A percentile compares a stretch with the other conserved stretches of the same genome.
phyloP scores from a whole-genome alignment of 345 rosid genomes.

The Hibiscus syriacus region DNA sequence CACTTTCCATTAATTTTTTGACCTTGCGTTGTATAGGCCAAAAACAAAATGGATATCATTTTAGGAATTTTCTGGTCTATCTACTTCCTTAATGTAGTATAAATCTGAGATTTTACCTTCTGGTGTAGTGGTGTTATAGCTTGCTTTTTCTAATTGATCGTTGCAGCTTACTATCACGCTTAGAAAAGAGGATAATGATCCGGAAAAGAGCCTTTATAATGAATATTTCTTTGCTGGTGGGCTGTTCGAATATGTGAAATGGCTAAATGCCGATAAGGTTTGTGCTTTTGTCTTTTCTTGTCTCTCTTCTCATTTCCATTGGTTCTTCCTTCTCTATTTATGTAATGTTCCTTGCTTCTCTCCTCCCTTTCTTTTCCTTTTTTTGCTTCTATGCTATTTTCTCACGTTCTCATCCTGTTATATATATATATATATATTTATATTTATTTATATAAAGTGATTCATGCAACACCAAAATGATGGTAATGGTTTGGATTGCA shows the following conservation, averaged over 20 bases:
- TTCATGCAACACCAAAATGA: not conserved
- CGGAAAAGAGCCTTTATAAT: conserved; percentile 47
- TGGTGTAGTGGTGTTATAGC: not conserved
- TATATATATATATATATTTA: not conserved
- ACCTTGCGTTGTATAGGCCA: not conserved
- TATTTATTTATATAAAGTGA: not conserved
- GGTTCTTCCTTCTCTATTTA: not conserved
- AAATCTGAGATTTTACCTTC: not conserved
- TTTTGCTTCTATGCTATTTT: not conserved
- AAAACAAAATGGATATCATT: not conserved
- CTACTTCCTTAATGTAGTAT: not conserved
- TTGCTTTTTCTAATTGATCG: conserved; percentile 5
- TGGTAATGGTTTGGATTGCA: not conserved
- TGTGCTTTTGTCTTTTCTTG: not conserved
- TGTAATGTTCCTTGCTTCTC: not conserved
- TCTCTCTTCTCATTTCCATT: not conserved
- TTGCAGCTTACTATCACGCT: conserved; percentile 73
- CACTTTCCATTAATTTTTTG: not conserved
- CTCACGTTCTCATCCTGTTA: not conserved
- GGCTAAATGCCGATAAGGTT: conserved; percentile 92
- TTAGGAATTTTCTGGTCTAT: not conserved
- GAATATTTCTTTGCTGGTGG: conserved; percentile 86
- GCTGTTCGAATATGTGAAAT: conserved; percentile 78
- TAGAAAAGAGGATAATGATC: conserved; percentile 49
- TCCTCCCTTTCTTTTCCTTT: not conserved